A percentile compares a stretch with the other conserved stretches of the same genome.
These are phyloP conservation scores for Coemansia sp. DNA, from an alignment of 192 early-diverging fungal genomes.

Conservation along the genomic window DNA sequence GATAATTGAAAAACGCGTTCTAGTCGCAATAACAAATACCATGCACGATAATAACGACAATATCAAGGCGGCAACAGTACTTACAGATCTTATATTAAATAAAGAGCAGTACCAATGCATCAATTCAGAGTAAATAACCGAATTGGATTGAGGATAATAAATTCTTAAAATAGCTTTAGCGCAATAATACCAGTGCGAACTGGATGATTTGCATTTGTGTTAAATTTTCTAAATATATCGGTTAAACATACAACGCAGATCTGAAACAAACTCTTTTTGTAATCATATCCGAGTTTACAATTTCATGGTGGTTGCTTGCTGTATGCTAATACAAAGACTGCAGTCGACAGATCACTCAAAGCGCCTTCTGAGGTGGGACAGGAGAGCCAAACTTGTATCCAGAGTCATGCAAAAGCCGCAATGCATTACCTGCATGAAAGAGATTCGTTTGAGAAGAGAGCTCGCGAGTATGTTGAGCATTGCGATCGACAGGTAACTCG, in stretches of 20 bases:
- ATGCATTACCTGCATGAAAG: slow-evolving; percentile 43
- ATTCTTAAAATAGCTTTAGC: neutral
- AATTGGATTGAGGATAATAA: neutral
- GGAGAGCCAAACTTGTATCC: slow-evolving; percentile 47
- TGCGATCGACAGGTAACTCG: slow-evolving; percentile 17
- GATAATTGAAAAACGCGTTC: neutral
- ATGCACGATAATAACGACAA: neutral
- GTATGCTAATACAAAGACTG: neutral
- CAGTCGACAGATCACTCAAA: neutral
- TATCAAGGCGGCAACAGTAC: neutral
- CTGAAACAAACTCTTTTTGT: neutral
- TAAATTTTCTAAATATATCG: neutral
- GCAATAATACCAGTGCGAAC: neutral
- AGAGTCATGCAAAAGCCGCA: slow-evolving; percentile 45
- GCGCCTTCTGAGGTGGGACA: neutral
- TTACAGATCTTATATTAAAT: neutral
- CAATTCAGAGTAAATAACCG: neutral
- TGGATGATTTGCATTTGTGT: neutral
- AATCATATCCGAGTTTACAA: neutral
- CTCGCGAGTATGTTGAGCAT: slow-evolving; percentile 22
- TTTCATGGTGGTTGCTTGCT: neutral
- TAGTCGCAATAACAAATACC: neutral
- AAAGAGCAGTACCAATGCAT: neutral
- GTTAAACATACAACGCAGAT: neutral
- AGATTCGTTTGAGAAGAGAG: slow-evolving; percentile 40